A percentile compares a stretch with the other conserved stretches of the same genome.
These are phyloP conservation scores for Podila epigama DNA, from an alignment of 192 early-diverging fungal genomes.

Conservation along the genomic window DNA sequence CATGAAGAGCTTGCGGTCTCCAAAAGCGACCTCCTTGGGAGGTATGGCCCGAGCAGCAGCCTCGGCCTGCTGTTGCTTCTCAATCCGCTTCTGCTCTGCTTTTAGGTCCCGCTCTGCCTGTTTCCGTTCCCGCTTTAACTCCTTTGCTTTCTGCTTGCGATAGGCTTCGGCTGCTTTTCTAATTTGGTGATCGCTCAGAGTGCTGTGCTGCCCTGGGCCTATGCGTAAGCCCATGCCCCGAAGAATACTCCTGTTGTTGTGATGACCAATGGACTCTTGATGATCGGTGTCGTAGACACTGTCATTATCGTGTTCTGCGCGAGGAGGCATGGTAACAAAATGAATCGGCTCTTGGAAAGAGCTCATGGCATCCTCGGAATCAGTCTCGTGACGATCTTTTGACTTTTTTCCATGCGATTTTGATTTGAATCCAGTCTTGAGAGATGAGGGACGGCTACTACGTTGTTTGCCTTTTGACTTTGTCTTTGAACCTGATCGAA, in stretches of 20 bases:
- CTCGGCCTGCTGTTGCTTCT: conserved; percentile 22
- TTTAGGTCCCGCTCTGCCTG: conserved; percentile 13
- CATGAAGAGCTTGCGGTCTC: conserved; percentile 58
- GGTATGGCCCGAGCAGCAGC: conserved; percentile 17
- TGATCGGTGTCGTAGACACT: not conserved
- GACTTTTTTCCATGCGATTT: conserved; percentile 3
- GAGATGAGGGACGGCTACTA: conserved; percentile 6
- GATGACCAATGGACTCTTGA: not conserved
- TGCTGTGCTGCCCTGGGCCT: not conserved
- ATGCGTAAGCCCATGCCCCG: not conserved
- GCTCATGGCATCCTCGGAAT: not conserved
- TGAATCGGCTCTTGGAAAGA: conserved; percentile 1
- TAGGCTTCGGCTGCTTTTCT: conserved; percentile 28
- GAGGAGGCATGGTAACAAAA: conserved; percentile 11
- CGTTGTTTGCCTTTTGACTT: conserved; percentile 8
- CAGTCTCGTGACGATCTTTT: not conserved
- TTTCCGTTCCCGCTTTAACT: conserved; percentile 11
- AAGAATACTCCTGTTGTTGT: not conserved
- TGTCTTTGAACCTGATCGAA: conserved; percentile 7
- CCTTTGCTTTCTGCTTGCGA: conserved; percentile 17
- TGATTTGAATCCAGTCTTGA: conserved; percentile 29
- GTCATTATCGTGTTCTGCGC: not conserved
- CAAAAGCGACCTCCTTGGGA: conserved; percentile 53
- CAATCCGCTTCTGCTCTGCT: not conserved
- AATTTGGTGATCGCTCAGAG: conserved; percentile 14